Percentiles rank a stretch among this genome's conserved stretches.
Evolutionary conservation across 2,329 filamentous ascomycete species (phyloP).

Genomic region (Penicillium psychrosexuale): DNA sequence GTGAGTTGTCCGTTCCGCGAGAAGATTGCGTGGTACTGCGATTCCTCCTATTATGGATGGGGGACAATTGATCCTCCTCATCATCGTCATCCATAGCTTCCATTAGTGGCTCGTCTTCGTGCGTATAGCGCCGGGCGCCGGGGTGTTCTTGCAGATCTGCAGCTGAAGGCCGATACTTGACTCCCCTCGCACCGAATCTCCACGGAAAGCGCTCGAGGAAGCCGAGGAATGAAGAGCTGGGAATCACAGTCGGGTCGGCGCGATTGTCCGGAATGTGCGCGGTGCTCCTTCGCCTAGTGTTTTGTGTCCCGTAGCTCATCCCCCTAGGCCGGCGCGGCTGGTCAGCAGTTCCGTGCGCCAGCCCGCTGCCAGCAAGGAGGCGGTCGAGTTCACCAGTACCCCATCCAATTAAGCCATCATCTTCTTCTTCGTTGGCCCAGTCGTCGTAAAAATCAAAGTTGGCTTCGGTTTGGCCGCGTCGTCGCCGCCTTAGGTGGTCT

Average conservation of each 20-base stretch:
- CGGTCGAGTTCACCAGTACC: conserved; percentile 82
- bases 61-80: conserved; percentile 34
- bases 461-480: conserved; percentile 68
- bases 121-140: conserved; percentile 47
- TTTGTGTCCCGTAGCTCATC: conserved; percentile 85
- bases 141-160: conserved; percentile 89
- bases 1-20: conserved; percentile 77
- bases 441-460: conserved; percentile 98
- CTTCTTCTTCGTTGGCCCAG: conserved; percentile 69
- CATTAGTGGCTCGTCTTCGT: conserved; percentile 70
- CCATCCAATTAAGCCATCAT: conserved; percentile 68
- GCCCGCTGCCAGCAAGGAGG: conserved; percentile 66
- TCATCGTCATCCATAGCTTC: conserved; percentile 58
- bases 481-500: conserved; percentile 68
- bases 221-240: conserved; percentile 77
- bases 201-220: conserved; percentile 83
- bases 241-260: conserved; percentile 80
- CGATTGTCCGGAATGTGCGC: conserved; percentile 50
- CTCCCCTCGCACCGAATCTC: conserved; percentile 70
- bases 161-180: conserved; percentile 86
- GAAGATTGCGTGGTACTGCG: conserved; percentile 78
- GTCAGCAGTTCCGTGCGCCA: conserved; percentile 42
- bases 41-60: conserved; percentile 39
- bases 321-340: conserved; percentile 71
- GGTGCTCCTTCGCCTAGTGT: conserved; percentile 58